Evolutionary conservation across 2,329 filamentous ascomycete species (phyloP).

Genomic region (Fonsecaea multimorphosa): DNA sequence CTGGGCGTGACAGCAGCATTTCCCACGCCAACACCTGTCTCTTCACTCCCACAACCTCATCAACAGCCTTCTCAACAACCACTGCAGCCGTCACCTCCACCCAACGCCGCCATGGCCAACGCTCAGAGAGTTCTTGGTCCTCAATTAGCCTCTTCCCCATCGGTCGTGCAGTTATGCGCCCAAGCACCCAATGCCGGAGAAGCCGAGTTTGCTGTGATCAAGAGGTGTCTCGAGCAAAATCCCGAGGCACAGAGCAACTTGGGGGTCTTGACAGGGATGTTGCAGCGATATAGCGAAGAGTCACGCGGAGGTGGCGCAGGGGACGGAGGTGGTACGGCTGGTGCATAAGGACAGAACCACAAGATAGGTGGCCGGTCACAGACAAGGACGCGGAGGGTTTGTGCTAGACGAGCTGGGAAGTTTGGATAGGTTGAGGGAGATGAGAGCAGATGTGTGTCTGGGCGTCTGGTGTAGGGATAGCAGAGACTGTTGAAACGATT

Average conservation of each 20-base stretch:
- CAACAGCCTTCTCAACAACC: constrained; percentile 24
- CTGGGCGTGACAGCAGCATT: constrained; percentile 25
- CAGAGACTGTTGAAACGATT: neutral
- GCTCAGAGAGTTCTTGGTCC: constrained; percentile 70
- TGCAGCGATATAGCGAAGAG: constrained; percentile 40
- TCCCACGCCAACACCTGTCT: constrained; percentile 31
- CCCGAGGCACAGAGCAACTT: constrained; percentile 68
- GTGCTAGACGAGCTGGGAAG: neutral
- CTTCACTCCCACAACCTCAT: constrained; percentile 32
- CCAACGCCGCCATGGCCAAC: constrained; percentile 54
- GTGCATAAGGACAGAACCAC: neutral
- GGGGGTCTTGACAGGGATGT: constrained; percentile 49
- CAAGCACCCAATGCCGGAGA: constrained; percentile 71
- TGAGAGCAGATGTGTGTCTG: neutral
- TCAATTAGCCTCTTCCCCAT: constrained; percentile 64
- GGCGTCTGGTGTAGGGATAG: neutral
- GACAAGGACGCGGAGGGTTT: neutral
- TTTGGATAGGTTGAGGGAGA: constrained; percentile 10
- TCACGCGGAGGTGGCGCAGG: neutral
- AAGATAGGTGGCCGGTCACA: neutral
- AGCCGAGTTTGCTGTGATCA: constrained; percentile 76
- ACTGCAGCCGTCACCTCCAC: constrained; percentile 39
- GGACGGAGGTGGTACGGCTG: constrained; percentile 4
- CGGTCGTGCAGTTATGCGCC: constrained; percentile 71
- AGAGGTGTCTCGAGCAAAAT: constrained; percentile 69